Evolutionary conservation across 2,329 filamentous ascomycete genomes (phyloP), one percentile per base, ranked within the genome.

Genomic region (Aspergillus amoenus): DNA sequence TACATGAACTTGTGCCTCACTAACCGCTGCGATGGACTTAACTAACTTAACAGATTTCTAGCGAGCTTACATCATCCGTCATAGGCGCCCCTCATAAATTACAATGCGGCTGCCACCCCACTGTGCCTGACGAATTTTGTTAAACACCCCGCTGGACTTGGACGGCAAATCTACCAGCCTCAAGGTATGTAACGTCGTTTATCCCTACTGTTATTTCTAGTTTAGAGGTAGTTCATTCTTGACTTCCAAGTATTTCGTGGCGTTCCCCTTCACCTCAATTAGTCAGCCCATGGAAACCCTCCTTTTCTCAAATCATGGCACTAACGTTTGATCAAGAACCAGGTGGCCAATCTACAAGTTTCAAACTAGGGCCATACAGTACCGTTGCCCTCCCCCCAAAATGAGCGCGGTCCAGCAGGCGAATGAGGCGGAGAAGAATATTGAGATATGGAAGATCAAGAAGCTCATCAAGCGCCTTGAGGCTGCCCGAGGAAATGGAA

Each of bases 391-490:
- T 70, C 68, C 67, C 67, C 76, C 78, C 84, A 93, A 80, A 71
- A 96, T 96, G 91, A 93, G 89, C 82, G 88, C 92, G 79, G 82
- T 88, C 72, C 73, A 73, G 80, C 73, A 74, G 80, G 86, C 86
- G 76, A 93, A 88, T 81, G 94, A 97, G 80, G 93, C 93, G 69
- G 94, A 99, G 86, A 97, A 97, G 86, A 99, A 97, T 79, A 88
- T 89, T 66, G 86, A 89, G 78, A 89, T 89, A 70, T 82, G 80
- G 80, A 97, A 99, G 88, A 93, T 99, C 74, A 99, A 99, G 86
- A 99, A 99, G 84, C 83, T 99, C 74, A 96, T 99, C 81, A 99
- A 97, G 82, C 90, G 94, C 71, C 91, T 99, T 70, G 94, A 97
- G 79, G 90, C 91, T 62, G 95, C 95, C 68, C 86, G 95, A 76